phyloP scores from a whole-genome alignment of 2,329 filamentous ascomycete species.

The Anthostomella pinea region DNA sequence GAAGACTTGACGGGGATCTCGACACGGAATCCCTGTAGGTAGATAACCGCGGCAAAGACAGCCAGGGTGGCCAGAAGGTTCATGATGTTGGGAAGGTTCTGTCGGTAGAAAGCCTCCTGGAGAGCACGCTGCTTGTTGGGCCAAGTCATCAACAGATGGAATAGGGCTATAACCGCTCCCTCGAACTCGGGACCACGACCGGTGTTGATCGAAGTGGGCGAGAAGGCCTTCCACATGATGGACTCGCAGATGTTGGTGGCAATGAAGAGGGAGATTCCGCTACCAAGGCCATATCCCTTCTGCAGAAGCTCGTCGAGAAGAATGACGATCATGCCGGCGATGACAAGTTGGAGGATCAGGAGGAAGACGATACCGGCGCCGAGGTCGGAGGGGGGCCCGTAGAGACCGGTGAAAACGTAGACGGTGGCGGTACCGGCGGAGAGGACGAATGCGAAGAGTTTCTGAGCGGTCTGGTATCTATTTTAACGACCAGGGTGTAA shows the following conservation, averaged over 20 bases:
- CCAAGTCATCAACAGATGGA: conserved; percentile 98
- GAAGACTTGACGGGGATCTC: conserved; percentile 99
- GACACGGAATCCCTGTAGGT: conserved; percentile 98
- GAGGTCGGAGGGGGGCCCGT: conserved; percentile 93
- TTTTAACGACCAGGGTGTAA: too few species aligned
- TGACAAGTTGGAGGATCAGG: conserved; percentile 94
- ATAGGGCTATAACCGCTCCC: conserved; percentile 94
- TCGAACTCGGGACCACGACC: conserved; percentile 98
- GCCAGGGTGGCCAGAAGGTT: conserved; percentile 90
- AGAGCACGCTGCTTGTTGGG: conserved; percentile 98
- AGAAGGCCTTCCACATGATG: conserved; percentile 99
- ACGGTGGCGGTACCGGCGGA: conserved; percentile 97
- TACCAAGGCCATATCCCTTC: conserved; percentile 98
- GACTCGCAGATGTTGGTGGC: conserved; percentile 99
- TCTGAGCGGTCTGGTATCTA: conserved; percentile 99
- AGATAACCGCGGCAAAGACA: conserved; percentile 97
- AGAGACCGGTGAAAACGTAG: conserved; percentile 97
- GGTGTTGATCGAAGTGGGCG: conserved; percentile 98
- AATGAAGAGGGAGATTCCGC: conserved; percentile 98
- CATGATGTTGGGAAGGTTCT: conserved; percentile 99
- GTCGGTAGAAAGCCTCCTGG: conserved; percentile 97
- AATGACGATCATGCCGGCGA: conserved; percentile 97
- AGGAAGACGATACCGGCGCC: conserved; percentile 98
- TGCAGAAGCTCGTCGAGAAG: conserved; percentile 98
- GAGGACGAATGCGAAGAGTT: conserved; percentile 96